Evolutionary conservation across 75 land plant species (phyloP).

Genomic region (Azolla pinnata): DNA sequence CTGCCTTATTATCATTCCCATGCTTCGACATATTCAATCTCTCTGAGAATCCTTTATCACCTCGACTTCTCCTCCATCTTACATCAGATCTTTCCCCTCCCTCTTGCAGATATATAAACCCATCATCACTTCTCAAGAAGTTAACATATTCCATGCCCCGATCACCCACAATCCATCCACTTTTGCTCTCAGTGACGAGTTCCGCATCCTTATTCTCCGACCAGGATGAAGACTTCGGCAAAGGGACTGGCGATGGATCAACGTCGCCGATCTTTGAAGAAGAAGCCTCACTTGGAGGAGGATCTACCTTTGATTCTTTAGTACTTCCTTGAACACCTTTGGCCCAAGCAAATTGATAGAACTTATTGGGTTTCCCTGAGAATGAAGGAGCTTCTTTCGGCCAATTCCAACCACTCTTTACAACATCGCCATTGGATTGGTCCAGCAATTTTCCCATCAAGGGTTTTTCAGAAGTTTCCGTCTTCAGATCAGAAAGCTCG

Average conservation of each 20-base stretch:
- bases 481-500: no score
- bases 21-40: not conserved
- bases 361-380: not conserved
- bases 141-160: not conserved
- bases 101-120: not conserved
- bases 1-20: no score
- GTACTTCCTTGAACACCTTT: not conserved
- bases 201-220: no score
- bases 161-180: not conserved
- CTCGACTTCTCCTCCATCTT: slow-evolving; percentile 1
- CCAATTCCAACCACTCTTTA: not conserved
- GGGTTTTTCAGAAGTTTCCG: no score
- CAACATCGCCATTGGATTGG: not conserved
- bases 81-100: not conserved
- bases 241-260: no score
- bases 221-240: no score
- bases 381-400: not conserved
- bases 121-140: not conserved
- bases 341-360: not conserved
- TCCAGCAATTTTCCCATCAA: no score
- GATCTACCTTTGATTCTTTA: not conserved
- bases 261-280: not conserved
- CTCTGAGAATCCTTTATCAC: not conserved
- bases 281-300: not conserved
- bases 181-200: not conserved